Evolutionary conservation across 176 grass and related monocot species (phyloP).

Genomic region (Paspalum vaginatum): DNA sequence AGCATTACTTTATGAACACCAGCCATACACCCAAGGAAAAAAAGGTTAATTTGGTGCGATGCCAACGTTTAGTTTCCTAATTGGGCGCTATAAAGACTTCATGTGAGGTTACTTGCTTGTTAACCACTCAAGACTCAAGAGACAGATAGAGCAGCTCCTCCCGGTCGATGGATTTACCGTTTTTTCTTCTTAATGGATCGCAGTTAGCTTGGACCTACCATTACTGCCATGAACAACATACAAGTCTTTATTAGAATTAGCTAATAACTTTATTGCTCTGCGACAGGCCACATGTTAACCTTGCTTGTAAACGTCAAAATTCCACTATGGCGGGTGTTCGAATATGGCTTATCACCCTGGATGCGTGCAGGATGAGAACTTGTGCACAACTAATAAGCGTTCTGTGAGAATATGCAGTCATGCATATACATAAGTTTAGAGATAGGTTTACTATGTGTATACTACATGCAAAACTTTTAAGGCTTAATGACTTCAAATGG

Average conservation of each 20-base stretch:
- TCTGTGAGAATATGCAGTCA: not conserved
- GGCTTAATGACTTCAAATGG: too few relatives aligned
- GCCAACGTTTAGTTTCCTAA: slow-evolving; percentile 16
- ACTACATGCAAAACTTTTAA: not conserved
- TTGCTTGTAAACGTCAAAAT: slow-evolving; percentile 10
- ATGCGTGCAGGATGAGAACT: slow-evolving; percentile 23
- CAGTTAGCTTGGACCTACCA: not conserved
- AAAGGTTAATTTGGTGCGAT: not conserved
- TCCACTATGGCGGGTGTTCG: slow-evolving; percentile 31
- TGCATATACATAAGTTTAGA: not conserved
- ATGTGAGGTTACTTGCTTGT: slow-evolving; percentile 1
- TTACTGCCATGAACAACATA: not conserved
- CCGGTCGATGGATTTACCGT: not conserved
- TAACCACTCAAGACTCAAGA: not conserved
- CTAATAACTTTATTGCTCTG: not conserved
- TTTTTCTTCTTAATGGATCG: not conserved
- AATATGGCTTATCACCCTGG: slow-evolving; percentile 14
- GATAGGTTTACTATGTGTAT: not conserved
- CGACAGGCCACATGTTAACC: slow-evolving; percentile 22
- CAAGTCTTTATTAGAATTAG: not conserved
- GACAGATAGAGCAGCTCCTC: not conserved
- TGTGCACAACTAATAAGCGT: slow-evolving; percentile 13
- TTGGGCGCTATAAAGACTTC: not conserved
- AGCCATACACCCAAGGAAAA: too few relatives aligned
- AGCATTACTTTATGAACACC: too few relatives aligned